These are phyloP conservation scores for Lipomyces sp. DNA, from an alignment of 805 yeast genomes.

Conservation along the genomic window DNA sequence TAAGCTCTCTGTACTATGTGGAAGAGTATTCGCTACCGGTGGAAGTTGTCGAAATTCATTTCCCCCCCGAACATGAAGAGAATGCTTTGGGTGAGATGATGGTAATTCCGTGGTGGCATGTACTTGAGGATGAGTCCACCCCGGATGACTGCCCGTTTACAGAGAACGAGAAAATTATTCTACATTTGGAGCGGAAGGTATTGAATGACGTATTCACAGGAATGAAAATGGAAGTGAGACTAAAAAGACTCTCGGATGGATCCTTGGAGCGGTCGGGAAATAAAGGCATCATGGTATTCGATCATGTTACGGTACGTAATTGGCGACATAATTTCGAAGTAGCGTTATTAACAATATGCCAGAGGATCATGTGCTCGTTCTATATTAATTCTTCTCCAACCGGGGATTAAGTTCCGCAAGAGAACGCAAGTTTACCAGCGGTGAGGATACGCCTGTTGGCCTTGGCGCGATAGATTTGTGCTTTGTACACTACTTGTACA, in stretches of 20 bases:
- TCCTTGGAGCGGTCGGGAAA: neutral
- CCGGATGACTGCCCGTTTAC: slow-evolving; percentile 11
- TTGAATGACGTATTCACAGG: slow-evolving; percentile 1
- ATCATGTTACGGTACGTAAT: slow-evolving; percentile 5
- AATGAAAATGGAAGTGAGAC: slow-evolving; percentile 9
- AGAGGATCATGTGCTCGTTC: slow-evolving; percentile 11
- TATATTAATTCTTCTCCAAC: slow-evolving; percentile 3
- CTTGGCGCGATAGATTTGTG: no score
- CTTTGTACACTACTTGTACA: no score
- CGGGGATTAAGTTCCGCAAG: neutral
- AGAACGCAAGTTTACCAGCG: neutral
- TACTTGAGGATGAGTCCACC: neutral
- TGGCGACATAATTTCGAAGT: neutral
- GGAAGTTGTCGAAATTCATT: slow-evolving; percentile 9
- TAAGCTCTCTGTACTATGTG: neutral
- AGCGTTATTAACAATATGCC: neutral
- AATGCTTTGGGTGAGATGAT: slow-evolving; percentile 2
- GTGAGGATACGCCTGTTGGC: no score
- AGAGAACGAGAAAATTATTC: neutral
- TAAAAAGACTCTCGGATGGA: slow-evolving; percentile 7
- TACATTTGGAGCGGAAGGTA: slow-evolving; percentile 3
- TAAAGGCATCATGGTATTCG: slow-evolving; percentile 6
- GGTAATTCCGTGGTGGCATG: slow-evolving; percentile 16
- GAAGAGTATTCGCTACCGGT: slow-evolving; percentile 7
- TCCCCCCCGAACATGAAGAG: neutral